phyloP scores from a whole-genome alignment of 805 yeast genomes.

The Maudiozyma saulgeensis region DNA sequence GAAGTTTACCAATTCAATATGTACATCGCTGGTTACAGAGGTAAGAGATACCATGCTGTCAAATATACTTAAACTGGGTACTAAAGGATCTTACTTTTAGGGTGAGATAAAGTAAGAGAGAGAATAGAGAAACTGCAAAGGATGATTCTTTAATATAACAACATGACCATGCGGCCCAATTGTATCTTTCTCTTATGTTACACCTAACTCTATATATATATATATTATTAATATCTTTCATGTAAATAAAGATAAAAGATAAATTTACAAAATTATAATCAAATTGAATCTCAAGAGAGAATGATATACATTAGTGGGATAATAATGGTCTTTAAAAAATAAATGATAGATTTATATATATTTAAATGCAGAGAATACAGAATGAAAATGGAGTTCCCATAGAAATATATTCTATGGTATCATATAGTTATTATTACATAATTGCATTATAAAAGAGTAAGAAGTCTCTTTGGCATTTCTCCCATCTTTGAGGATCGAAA shows the following conservation, averaged over 20 bases:
- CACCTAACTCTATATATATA: background rate
- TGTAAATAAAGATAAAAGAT: slow-evolving; percentile 1
- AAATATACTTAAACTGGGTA: slow-evolving; percentile 11
- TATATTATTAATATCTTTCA: slow-evolving; percentile 1
- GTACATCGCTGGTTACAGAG: slow-evolving; percentile 85
- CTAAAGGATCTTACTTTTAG: background rate
- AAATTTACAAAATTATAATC: background rate
- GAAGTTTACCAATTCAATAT: slow-evolving; percentile 94
- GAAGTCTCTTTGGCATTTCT: slow-evolving; percentile 71
- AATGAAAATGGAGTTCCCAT: background rate
- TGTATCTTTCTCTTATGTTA: background rate
- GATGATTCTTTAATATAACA: background rate
- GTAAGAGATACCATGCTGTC: slow-evolving; percentile 92
- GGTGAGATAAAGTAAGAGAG: background rate
- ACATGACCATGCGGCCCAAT: background rate
- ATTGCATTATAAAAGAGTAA: slow-evolving; percentile 52
- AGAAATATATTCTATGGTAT: background rate
- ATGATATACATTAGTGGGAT: no score
- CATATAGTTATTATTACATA: slow-evolving; percentile 31
- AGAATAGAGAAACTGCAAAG: no score
- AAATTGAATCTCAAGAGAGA: background rate
- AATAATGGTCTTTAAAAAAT: no score
- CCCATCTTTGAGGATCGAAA: slow-evolving; percentile 95
- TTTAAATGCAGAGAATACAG: background rate
- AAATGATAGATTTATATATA: background rate